phyloP scores from a whole-genome alignment of 2,329 filamentous ascomycete genomes.

The Diplodia mutila region DNA sequence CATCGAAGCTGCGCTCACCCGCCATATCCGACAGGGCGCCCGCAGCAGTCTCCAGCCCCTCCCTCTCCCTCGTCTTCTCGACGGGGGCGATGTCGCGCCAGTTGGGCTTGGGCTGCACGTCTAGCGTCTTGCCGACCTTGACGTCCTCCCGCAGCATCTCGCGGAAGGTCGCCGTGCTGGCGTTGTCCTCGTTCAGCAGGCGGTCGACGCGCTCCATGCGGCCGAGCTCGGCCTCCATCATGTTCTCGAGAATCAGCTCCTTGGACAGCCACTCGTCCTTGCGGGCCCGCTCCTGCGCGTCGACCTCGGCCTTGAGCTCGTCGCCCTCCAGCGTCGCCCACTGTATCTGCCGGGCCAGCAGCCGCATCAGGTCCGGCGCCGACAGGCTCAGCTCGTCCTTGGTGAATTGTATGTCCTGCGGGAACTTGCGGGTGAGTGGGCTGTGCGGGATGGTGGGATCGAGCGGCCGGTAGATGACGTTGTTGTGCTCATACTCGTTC shows the following conservation, averaged over 20 bases:
- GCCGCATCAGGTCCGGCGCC: slow-evolving; percentile 68
- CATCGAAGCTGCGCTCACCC: slow-evolving; percentile 4
- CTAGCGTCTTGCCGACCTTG: not conserved
- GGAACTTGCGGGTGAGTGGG: slow-evolving; percentile 56
- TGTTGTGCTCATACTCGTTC: slow-evolving; percentile 56
- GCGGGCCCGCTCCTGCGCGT: slow-evolving; percentile 67
- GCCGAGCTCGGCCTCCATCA: slow-evolving; percentile 70
- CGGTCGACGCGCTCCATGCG: slow-evolving; percentile 36
- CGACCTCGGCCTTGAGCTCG: slow-evolving; percentile 65
- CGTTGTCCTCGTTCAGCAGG: slow-evolving; percentile 39
- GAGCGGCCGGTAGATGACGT: slow-evolving; percentile 59
- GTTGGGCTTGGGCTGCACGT: slow-evolving; percentile 18
- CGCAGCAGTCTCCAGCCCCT: slow-evolving; percentile 1
- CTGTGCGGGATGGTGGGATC: slow-evolving; percentile 64
- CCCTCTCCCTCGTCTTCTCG: slow-evolving; percentile 10
- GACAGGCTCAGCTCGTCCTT: slow-evolving; percentile 66
- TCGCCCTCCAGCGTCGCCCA: slow-evolving; percentile 73
- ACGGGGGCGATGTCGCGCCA: slow-evolving; percentile 1
- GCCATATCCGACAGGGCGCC: slow-evolving; percentile 7
- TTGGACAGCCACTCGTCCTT: slow-evolving; percentile 79
- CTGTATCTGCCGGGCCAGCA: slow-evolving; percentile 66
- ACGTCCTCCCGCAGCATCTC: slow-evolving; percentile 45
- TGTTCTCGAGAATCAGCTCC: slow-evolving; percentile 75
- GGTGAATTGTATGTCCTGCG: slow-evolving; percentile 64
- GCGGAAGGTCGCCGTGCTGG: slow-evolving; percentile 34